Percentiles rank a stretch among this genome's conserved stretches.
These are phyloP conservation scores for Phytophthora palmivora DNA, from an alignment of 352 stramenopile species.

Conservation along the genomic window DNA sequence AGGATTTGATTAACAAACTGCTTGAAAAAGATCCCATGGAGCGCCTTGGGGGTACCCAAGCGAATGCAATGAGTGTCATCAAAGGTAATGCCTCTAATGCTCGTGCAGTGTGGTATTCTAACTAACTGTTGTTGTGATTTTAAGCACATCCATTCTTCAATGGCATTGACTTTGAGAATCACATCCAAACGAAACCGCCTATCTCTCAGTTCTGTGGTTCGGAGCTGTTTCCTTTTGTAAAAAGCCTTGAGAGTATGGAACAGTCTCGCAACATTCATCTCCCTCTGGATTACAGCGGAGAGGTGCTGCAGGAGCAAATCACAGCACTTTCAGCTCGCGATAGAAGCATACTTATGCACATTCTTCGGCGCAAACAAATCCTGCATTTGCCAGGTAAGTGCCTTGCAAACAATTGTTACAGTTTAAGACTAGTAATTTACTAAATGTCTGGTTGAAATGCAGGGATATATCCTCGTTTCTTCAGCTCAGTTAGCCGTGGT, in stretches of 20 bases:
- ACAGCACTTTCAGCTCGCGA: constrained; percentile 35
- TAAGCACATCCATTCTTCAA: constrained; percentile 82
- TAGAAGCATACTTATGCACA: constrained; percentile 72
- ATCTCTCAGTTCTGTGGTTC: constrained; percentile 48
- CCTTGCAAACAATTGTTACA: neutral
- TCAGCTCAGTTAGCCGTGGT: constrained; percentile 48
- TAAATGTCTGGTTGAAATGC: constrained; percentile 10
- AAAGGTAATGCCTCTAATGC: constrained; percentile 55
- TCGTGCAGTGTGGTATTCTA: neutral
- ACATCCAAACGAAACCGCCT: constrained; percentile 55
- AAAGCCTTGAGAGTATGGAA: constrained; percentile 49
- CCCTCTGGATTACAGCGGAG: constrained; percentile 35
- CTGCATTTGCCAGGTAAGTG: constrained; percentile 65
- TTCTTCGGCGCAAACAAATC: constrained; percentile 77
- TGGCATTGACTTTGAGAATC: constrained; percentile 67
- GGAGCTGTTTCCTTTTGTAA: constrained; percentile 54
- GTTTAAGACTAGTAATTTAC: constrained; percentile 2
- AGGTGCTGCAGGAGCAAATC: constrained; percentile 54
- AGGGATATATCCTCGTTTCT: constrained; percentile 84
- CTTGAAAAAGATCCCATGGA: constrained; percentile 52
- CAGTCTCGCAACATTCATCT: constrained; percentile 31
- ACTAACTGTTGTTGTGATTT: constrained; percentile 1
- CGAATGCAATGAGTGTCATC: constrained; percentile 48
- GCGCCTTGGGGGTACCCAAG: constrained; percentile 38
- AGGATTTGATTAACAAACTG: constrained; percentile 68